These are phyloP conservation scores for Fonsecaea pedrosoi DNA, from an alignment of 2,329 filamentous ascomycete genomes.

Conservation along the genomic window DNA sequence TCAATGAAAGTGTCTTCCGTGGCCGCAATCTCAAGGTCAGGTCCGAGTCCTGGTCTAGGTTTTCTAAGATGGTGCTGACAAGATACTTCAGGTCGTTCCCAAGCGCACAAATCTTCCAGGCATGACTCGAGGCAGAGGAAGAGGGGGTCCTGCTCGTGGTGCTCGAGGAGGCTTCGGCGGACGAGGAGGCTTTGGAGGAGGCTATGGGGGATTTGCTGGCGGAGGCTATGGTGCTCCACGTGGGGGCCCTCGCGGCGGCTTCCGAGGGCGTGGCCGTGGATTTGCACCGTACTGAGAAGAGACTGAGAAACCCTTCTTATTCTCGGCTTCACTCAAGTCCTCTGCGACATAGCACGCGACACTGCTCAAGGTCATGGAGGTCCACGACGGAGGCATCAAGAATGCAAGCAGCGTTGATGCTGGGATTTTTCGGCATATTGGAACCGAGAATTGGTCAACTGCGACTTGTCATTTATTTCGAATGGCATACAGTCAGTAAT, in stretches of 20 bases:
- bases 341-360: slow-evolving; percentile 22
- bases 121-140: slow-evolving; percentile 76
- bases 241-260: slow-evolving; percentile 41
- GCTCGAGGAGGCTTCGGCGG: slow-evolving; percentile 68
- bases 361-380: neutral
- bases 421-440: neutral
- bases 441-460: neutral
- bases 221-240: slow-evolving; percentile 45
- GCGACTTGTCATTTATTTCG: neutral
- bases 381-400: neutral
- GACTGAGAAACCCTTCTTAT: slow-evolving; percentile 9
- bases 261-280: slow-evolving; percentile 59
- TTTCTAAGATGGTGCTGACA: slow-evolving; percentile 28
- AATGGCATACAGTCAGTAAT: slow-evolving; percentile 1
- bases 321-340: slow-evolving; percentile 10
- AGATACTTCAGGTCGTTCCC: slow-evolving; percentile 69
- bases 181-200: slow-evolving; percentile 60
- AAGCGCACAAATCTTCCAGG: slow-evolving; percentile 97
- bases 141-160: slow-evolving; percentile 55
- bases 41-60: neutral
- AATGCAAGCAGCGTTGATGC: slow-evolving; percentile 1
- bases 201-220: slow-evolving; percentile 48
- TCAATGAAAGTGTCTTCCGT: slow-evolving; percentile 96
- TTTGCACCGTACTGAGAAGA: slow-evolving; percentile 53
- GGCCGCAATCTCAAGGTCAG: slow-evolving; percentile 91